Percentiles rank a stretch among this genome's conserved stretches.
Evolutionary conservation across 805 yeast species (phyloP).

Genomic region (Clavispora carvajalis): DNA sequence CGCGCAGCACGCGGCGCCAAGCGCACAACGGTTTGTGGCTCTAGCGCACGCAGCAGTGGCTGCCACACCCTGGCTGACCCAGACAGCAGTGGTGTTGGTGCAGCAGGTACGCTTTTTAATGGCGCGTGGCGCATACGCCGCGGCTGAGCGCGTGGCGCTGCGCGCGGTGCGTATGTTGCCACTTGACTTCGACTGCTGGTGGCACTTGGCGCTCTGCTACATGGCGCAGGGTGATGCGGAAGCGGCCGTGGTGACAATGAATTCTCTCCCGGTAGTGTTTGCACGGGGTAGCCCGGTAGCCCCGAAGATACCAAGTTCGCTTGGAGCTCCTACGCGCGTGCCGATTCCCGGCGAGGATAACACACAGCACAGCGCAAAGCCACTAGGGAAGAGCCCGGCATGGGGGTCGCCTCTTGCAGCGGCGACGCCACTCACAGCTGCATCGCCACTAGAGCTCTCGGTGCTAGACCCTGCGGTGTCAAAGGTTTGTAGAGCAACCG

Average conservation of each 20-base stretch:
- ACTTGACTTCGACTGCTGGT: conserved; percentile 73
- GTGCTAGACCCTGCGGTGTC: conserved; percentile 29
- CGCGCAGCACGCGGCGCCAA: conserved; percentile 24
- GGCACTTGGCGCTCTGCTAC: conserved; percentile 54
- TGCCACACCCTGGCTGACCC: conserved; percentile 24
- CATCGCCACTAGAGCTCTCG: conserved; percentile 29
- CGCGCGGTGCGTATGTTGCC: conserved; percentile 67
- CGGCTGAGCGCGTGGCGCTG: conserved; percentile 56
- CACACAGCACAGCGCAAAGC: too few relatives aligned
- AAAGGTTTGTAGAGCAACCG: conserved; percentile 23
- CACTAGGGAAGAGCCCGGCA: not conserved
- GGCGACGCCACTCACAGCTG: conserved; percentile 31
- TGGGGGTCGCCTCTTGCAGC: conserved; percentile 13
- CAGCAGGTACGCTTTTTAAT: conserved; percentile 64
- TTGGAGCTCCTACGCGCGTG: not conserved
- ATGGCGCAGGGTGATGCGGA: conserved; percentile 49
- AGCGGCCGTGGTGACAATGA: conserved; percentile 61
- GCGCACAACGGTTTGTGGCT: conserved; percentile 45
- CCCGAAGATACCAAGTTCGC: too few relatives aligned
- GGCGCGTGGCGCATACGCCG: conserved; percentile 44
- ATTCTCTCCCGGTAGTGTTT: conserved; percentile 61
- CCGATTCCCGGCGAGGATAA: too few relatives aligned
- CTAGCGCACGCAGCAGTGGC: conserved; percentile 35
- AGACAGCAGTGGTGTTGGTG: conserved; percentile 52
- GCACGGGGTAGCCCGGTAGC: too few relatives aligned